Base-by-base conservation (phyloP, 2,329 filamentous ascomycete genomes). In the Aspergillus flavus region DNA sequence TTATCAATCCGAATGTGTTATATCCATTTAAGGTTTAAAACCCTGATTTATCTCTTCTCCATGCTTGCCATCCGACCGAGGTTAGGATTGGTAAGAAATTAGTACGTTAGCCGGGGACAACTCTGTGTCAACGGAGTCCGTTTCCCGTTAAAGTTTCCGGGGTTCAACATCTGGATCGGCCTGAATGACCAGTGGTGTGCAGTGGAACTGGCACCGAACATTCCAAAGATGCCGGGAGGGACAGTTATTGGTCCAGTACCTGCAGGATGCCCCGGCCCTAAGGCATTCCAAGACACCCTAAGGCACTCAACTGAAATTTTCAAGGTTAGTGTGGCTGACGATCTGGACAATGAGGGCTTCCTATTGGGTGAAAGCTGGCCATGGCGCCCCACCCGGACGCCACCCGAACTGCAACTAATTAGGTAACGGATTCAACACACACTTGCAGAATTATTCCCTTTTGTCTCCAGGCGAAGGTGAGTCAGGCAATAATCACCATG, bases 101-200 rank as follows among this genome's bases (percentile, higher is more conserved):
- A 4, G 2, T 16, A 14, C 26, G 34, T 14, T 16, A 14, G 14
- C 12, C 34, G 14, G 34, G 34, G 14, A 36, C 34, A 11, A 34
- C 14, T 16, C 34, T 11, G 34, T 6, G 39, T 41, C 6, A 7
- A 7, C 21, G 23, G 23, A 56, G 21, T 16, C 9, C 14, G 50
- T 26, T 55, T 23, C n/a, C 32, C 19, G 52, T 36, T 55, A 55
- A 55, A 55, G 32, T 55, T 55, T 55, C 32, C 32, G 30, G 52
- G 48, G 52, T n/a, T 39, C 52, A 26, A 6, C 52, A 26, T 36
- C 26, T 19, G 50, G 26, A 19, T 53, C 50, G 50, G 26, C 30
- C 45, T 48, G 34, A 2, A 36, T 6, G 34, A 36, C 34, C 34
- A 36, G 34, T 36, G 21, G 45, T 16, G 45, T 14, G 11, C 12